phyloP scores from a whole-genome alignment of 1,139 yeast genomes.

The Taphrina flavorubra region DNA sequence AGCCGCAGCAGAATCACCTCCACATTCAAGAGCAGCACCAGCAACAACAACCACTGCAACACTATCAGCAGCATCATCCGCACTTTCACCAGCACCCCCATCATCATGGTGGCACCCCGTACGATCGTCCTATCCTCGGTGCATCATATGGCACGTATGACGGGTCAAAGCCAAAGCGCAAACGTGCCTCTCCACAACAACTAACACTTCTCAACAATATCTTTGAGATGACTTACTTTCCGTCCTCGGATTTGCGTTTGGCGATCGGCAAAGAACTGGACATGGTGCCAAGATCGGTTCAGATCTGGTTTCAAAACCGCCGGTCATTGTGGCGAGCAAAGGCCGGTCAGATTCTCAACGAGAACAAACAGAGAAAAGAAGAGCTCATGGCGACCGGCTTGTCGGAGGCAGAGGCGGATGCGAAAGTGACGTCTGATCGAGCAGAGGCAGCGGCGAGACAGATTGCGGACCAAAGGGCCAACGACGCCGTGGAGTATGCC shows the following conservation, averaged over 20 bases:
- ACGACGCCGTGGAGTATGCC: conserved; percentile 31
- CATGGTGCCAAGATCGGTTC: conserved; percentile 54
- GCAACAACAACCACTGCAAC: not conserved
- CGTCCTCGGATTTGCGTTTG: conserved; percentile 52
- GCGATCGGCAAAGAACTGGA: conserved; percentile 52
- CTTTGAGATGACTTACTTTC: conserved; percentile 52
- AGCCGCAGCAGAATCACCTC: conserved; percentile 1
- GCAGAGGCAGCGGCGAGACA: conserved; percentile 22
- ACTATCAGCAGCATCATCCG: conserved; percentile 10
- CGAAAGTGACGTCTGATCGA: conserved; percentile 20
- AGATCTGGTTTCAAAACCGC: conserved; percentile 54
- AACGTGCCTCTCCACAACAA: conserved; percentile 52
- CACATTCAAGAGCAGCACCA: conserved; percentile 1
- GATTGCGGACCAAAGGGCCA: conserved; percentile 28
- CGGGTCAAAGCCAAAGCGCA: conserved; percentile 51
- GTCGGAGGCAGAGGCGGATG: conserved; percentile 15
- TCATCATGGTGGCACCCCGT: conserved; percentile 26
- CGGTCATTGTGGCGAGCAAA: conserved; percentile 44
- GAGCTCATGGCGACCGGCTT: conserved; percentile 24
- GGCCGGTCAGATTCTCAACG: conserved; percentile 19
- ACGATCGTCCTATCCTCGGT: conserved; percentile 23
- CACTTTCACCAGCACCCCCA: conserved; percentile 16
- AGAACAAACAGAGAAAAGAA: conserved; percentile 21
- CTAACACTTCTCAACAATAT: conserved; percentile 51
- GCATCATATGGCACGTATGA: conserved; percentile 30